These are phyloP conservation scores for Maudiozyma saulgeensis DNA, from an alignment of 805 yeast genomes.

Conservation along the genomic window DNA sequence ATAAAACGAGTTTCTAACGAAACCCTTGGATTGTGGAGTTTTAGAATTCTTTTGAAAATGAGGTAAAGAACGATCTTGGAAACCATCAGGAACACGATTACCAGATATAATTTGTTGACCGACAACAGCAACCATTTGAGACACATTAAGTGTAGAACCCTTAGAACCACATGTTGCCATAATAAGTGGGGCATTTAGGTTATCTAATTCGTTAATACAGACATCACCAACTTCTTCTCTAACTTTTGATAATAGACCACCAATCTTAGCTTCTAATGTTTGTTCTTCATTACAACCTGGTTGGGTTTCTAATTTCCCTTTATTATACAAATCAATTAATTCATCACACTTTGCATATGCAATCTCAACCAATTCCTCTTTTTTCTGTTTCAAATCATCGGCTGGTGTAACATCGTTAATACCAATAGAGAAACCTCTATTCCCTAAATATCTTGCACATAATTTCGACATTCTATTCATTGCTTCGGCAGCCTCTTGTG, in stretches of 20 bases:
- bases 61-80: slow-evolving; percentile 95
- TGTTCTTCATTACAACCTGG: slow-evolving; percentile 99
- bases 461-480: slow-evolving; percentile 99
- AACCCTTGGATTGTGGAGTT: slow-evolving; percentile 96
- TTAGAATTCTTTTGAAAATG: slow-evolving; percentile 93
- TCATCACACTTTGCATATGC: slow-evolving; percentile 91
- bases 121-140: slow-evolving; percentile 99
- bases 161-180: slow-evolving; percentile 99
- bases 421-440: slow-evolving; percentile 95
- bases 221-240: slow-evolving; percentile 99
- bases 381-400: slow-evolving; percentile 56
- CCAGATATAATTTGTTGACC: slow-evolving; percentile 99
- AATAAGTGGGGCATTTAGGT: slow-evolving; percentile 88
- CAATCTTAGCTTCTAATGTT: slow-evolving; percentile 93
- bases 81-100: slow-evolving; percentile 99
- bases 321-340: slow-evolving; percentile 63
- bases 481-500: slow-evolving; percentile 87
- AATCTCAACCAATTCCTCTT: slow-evolving; percentile 79
- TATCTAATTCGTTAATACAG: slow-evolving; percentile 84
- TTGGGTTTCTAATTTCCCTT: slow-evolving; percentile 90
- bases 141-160: slow-evolving; percentile 94
- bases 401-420: slow-evolving; percentile 97
- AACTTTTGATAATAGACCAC: slow-evolving; percentile 90
- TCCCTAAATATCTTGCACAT: slow-evolving; percentile 91
- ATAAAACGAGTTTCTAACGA: slow-evolving; percentile 90